Evolutionary conservation across 257 asterid species (phyloP).

Genomic region (Solanum megistacrolobum): DNA sequence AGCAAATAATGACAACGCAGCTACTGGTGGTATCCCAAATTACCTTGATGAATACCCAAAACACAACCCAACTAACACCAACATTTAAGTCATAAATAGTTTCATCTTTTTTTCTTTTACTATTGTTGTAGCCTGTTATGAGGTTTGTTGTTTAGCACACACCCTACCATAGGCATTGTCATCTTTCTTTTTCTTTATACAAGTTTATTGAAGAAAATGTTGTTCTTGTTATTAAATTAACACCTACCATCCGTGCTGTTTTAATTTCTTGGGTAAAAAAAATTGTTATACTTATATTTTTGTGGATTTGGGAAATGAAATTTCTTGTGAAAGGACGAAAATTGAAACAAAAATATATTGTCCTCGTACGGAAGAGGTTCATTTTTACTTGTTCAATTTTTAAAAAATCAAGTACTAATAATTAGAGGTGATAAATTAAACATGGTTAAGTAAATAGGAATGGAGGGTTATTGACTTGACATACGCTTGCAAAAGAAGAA

Average conservation of each 20-base stretch:
- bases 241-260: neutral
- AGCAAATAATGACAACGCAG: neutral
- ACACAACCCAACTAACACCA: conserved; percentile 11
- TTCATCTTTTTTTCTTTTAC: neutral
- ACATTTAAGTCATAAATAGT: neutral
- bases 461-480: neutral
- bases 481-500: neutral
- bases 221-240: neutral
- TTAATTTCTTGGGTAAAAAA: neutral
- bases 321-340: neutral
- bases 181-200: no score
- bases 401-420: no score
- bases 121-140: neutral
- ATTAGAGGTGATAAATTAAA: neutral
- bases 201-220: neutral
- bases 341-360: neutral
- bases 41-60: neutral
- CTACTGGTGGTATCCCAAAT: conserved; percentile 1
- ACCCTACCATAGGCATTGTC: neutral
- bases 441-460: neutral
- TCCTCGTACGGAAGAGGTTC: no score
- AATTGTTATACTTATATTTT: neutral
- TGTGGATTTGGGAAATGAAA: neutral
- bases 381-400: no score
- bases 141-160: neutral